Conservation (phyloP, 78 protist genomes). For the slime mould (Dictyostelium discoideum) region dicty_2.7 NC_007089.4:1330001-1330500, state of each 20-base stretch:
- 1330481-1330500: neutral
- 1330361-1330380: neutral
- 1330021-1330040: neutral
- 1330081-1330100: neutral
- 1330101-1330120: neutral
- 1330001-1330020: neutral
- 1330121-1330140: neutral
- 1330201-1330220: neutral
- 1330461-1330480: neutral
- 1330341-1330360: neutral
- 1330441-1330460: neutral
- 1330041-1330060: neutral
- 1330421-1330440: neutral
- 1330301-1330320: neutral
- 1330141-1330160: neutral
- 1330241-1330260: neutral
- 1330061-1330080: neutral
- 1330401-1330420: constrained; percentile 1
- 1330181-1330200: neutral
- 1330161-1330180: neutral
- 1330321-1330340: neutral
- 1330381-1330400: neutral
- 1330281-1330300: neutral
- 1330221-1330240: neutral
- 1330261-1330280: neutral